Conservation (phyloP, 495 filamentous ascomycete species). For the Annulohypoxylon stygium region DNA sequence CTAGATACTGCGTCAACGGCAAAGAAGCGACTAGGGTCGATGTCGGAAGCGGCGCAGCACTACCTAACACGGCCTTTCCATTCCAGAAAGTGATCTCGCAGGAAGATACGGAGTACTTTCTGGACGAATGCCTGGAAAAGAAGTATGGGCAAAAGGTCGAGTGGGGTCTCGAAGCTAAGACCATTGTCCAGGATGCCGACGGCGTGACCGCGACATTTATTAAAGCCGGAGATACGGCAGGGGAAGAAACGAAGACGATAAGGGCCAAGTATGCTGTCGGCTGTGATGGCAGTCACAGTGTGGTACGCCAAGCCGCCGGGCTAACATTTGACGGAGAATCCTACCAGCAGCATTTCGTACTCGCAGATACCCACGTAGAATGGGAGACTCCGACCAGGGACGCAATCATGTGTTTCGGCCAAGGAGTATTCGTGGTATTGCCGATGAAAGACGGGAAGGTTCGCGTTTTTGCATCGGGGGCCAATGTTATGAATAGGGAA, state of each 20-base stretch:
- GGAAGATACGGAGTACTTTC: slow-evolving; percentile 12
- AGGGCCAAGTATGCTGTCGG: slow-evolving; percentile 13
- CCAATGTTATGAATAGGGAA: slow-evolving; percentile 1
- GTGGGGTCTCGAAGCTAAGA: slow-evolving; percentile 8
- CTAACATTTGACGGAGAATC: slow-evolving; percentile 5
- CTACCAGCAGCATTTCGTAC: slow-evolving; percentile 5
- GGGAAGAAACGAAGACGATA: neutral
- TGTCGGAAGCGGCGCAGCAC: neutral
- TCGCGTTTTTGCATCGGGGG: slow-evolving; percentile 1
- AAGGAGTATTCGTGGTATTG: neutral
- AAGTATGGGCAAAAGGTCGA: slow-evolving; percentile 4
- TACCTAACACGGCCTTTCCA: slow-evolving; percentile 11
- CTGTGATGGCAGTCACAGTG: neutral
- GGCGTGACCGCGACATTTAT: neutral
- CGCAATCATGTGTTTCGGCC: slow-evolving; percentile 2
- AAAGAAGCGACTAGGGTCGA: slow-evolving; percentile 9
- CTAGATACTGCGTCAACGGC: slow-evolving; percentile 18
- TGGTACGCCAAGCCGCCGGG: slow-evolving; percentile 7
- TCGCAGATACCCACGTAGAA: neutral
- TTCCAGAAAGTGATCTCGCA: slow-evolving; percentile 13
- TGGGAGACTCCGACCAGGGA: neutral
- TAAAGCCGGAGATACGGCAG: neutral
- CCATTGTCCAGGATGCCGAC: slow-evolving; percentile 7
- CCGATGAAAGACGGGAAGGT: neutral
- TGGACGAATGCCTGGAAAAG: slow-evolving; percentile 7